Base-by-base conservation (phyloP, 305 asterid genomes). In the Stenogyne calaminthoides region DNA sequence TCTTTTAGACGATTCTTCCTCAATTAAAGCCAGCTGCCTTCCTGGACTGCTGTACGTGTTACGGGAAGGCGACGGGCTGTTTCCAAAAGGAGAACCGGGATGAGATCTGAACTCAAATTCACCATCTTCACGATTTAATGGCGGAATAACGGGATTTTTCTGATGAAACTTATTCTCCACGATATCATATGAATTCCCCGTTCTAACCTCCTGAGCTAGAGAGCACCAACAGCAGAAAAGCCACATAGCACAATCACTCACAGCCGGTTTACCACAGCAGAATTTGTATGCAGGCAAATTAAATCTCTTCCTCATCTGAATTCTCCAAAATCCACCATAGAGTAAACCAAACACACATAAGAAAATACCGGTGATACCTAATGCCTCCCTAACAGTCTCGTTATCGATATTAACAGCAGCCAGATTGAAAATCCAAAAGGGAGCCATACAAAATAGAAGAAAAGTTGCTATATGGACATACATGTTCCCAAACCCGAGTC, bases 291-390 rank as follows among this genome's bases (percentile, higher is more conserved):
- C 52, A 8, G 97, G 99, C 81, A 94, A 75, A 76, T 94, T 92
- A 64, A 78, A 94, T 74, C 95, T 85, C 83, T 86, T 88, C 57
- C 98, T 84, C 98, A 92, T 92, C 76, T 86, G 98, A 80, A 92
- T 92, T 75, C 98, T 88, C 99, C 99, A 94, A 71, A 94, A 94
- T 3, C 98, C 98, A 18, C 99, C 99, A 11, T 94, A 92, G 5
- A 94, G 88, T 69, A 94, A 78, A 6, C 99, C 99, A 12, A 94
- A 94, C n/a, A 87, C 67, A 51, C 98, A 94, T 1, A 94, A 89
- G 64, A 89, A 92, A 69, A 94, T 80, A 19, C 99, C 99, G 2
- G 94, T 82, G 47, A 94, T 25, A 8, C 97, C 98, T 39, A 94
- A 70, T 2, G 86, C 88, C 74, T 72, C 91, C 74, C 98, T 79